These are phyloP conservation scores for Fusarium subtropicale DNA, from an alignment of 2,329 filamentous ascomycete species.

Conservation along the genomic window DNA sequence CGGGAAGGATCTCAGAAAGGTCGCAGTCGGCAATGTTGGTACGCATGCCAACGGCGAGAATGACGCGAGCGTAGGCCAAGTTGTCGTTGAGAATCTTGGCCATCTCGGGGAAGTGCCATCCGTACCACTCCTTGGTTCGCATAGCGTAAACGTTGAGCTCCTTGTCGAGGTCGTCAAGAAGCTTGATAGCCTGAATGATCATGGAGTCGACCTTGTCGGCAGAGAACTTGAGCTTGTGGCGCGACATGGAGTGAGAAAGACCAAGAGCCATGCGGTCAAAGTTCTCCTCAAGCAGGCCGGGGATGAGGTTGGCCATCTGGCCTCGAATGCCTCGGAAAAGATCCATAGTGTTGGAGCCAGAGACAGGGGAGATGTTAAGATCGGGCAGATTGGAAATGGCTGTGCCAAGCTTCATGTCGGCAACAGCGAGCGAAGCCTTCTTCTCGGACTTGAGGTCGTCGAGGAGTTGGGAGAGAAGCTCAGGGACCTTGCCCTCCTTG, in stretches of 20 bases:
- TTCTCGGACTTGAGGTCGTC: slow-evolving; percentile 96
- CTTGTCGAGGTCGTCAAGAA: slow-evolving; percentile 97
- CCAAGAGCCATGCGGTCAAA: slow-evolving; percentile 95
- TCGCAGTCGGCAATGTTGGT: slow-evolving; percentile 81
- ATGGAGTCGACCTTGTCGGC: slow-evolving; percentile 99
- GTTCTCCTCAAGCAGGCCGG: slow-evolving; percentile 85
- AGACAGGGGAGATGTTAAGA: slow-evolving; percentile 85
- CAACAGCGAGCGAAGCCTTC: slow-evolving; percentile 93
- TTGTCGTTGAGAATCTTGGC: slow-evolving; percentile 98
- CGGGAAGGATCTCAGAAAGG: slow-evolving; percentile 89
- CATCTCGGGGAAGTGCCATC: slow-evolving; percentile 99
- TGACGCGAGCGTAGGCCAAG: slow-evolving; percentile 89
- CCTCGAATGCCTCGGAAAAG: slow-evolving; percentile 95
- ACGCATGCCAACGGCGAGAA: slow-evolving; percentile 89
- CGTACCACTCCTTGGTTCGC: slow-evolving; percentile 99
- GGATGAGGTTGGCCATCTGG: slow-evolving; percentile 89
- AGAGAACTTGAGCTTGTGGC: slow-evolving; percentile 98
- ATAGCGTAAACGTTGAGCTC: slow-evolving; percentile 99
- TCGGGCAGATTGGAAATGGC: slow-evolving; percentile 93
- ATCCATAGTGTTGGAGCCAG: slow-evolving; percentile 71
- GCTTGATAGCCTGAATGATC: slow-evolving; percentile 96
- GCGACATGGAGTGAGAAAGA: slow-evolving; percentile 95
- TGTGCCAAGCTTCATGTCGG: slow-evolving; percentile 90
- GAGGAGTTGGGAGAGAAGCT: slow-evolving; percentile 83
- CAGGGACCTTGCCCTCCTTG: slow-evolving; percentile 94